phyloP scores from a whole-genome alignment of 176 grass and related monocot species.

The Olyra latifolia region DNA sequence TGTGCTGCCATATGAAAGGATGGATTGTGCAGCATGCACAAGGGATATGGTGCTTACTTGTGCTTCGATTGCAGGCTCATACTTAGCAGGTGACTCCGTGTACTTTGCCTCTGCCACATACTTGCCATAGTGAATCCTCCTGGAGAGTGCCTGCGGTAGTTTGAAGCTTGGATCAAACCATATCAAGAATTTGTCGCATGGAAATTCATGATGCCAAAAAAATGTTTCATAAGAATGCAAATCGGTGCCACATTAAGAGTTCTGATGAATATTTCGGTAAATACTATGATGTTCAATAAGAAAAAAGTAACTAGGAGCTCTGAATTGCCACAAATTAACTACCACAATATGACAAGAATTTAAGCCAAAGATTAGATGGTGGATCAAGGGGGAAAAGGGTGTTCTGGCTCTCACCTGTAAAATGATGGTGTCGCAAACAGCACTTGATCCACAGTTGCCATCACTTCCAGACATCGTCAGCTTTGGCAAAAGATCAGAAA shows the following conservation, averaged over 20 bases:
- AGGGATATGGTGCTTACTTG: slow-evolving; percentile 33
- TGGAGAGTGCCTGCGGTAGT: slow-evolving; percentile 55
- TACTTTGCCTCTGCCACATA: slow-evolving; percentile 72
- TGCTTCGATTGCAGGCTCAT: slow-evolving; percentile 51
- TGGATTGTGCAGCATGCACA: not conserved
- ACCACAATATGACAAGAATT: not conserved
- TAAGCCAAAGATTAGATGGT: not conserved
- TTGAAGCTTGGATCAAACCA: not conserved
- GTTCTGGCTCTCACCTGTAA: slow-evolving; percentile 47
- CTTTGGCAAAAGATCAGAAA: slow-evolving; percentile 46
- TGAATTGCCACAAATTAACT: not conserved
- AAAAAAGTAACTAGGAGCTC: not conserved
- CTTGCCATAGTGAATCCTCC: slow-evolving; percentile 74
- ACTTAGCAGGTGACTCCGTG: slow-evolving; percentile 32
- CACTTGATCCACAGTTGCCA: slow-evolving; percentile 59
- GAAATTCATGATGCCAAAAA: not conserved
- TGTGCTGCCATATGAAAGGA: not conserved
- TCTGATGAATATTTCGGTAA: not conserved
- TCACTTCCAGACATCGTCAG: slow-evolving; percentile 54
- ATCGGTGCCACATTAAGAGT: not conserved
- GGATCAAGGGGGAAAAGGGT: not conserved
- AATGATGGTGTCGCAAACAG: slow-evolving; percentile 59
- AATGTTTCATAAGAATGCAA: not conserved
- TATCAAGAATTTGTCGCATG: not conserved
- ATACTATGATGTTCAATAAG: not conserved